Conservation (phyloP, 2,329 filamentous ascomycete species). For the Pseudogymnoascus sp. region DNA sequence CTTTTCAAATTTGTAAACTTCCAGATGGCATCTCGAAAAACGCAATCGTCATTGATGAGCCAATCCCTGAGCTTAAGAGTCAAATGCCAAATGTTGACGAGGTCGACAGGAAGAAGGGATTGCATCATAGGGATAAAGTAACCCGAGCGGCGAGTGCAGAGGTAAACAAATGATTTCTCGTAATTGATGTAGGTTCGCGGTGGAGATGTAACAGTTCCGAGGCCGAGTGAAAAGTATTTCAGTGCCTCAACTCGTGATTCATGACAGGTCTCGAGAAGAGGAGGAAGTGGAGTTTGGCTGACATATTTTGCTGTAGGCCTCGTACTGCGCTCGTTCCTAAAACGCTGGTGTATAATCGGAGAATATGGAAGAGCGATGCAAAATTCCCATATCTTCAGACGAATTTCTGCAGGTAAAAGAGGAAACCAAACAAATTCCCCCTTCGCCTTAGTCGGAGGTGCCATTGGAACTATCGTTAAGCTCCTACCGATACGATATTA, state of each 20-base stretch:
- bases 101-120: background rate
- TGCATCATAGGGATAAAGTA: background rate
- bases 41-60: background rate
- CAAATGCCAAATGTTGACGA: background rate
- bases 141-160: background rate
- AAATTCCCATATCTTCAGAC: slow-evolving; percentile 11
- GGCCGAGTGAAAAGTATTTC: background rate
- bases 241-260: background rate
- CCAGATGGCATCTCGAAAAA: slow-evolving; percentile 4
- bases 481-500: slow-evolving; percentile 5
- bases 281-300: slow-evolving; percentile 3
- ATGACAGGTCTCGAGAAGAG: background rate
- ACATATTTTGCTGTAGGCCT: slow-evolving; percentile 12
- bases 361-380: slow-evolving; percentile 19
- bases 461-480: background rate
- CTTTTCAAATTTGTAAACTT: background rate
- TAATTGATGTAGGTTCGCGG: background rate
- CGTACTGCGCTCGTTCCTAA: slow-evolving; percentile 27
- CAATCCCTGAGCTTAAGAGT: background rate
- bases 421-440: slow-evolving; percentile 8
- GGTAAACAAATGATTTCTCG: background rate
- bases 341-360: slow-evolving; percentile 25
- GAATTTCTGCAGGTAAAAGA: slow-evolving; percentile 9
- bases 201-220: background rate
- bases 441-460: background rate